Percentiles rank a stretch among this genome's conserved stretches.
phyloP scores from a whole-genome alignment of 164 flowering plant genomes.

The Chimonanthus salicifolius region DNA sequence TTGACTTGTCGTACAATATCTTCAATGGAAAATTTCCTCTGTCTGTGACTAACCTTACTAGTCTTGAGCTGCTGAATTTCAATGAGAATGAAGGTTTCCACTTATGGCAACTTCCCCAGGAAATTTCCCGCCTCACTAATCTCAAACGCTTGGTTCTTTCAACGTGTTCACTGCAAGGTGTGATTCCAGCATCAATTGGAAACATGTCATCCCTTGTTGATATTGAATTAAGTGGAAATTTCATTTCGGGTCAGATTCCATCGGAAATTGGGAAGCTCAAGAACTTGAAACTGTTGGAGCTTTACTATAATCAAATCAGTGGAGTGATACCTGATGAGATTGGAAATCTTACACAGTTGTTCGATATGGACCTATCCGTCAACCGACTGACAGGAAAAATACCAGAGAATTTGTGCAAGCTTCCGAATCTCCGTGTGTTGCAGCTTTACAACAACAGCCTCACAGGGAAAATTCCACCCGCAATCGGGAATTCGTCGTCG shows the following conservation, averaged over 20 bases:
- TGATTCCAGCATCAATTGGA: conserved; percentile 66
- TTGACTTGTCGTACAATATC: conserved; percentile 62
- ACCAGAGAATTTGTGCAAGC: conserved; percentile 60
- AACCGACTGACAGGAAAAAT: conserved; percentile 57
- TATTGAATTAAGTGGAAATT: conserved; percentile 74
- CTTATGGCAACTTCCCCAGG: conserved; percentile 58
- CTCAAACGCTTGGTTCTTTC: conserved; percentile 45
- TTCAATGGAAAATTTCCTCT: conserved; percentile 71
- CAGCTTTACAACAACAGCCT: conserved; percentile 87
- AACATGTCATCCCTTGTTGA: conserved; percentile 71
- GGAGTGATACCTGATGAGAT: conserved; percentile 76
- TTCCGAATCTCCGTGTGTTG: conserved; percentile 55
- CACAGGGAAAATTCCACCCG: conserved; percentile 62
- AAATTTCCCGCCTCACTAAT: conserved; percentile 39
- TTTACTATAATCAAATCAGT: conserved; percentile 64
- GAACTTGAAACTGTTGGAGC: conserved; percentile 61
- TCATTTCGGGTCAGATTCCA: conserved; percentile 55
- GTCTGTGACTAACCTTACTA: conserved; percentile 62
- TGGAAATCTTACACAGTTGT: conserved; percentile 66
- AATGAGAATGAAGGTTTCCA: conserved; percentile 47
- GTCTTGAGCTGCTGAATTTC: conserved; percentile 56
- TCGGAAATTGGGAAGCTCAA: conserved; percentile 53
- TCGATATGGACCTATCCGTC: conserved; percentile 71
- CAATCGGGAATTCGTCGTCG: conserved; percentile 54
- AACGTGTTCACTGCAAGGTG: conserved; percentile 56